Base-by-base conservation (phyloP, 306 rosid species). In the Cyclanthera cordifolia region DNA sequence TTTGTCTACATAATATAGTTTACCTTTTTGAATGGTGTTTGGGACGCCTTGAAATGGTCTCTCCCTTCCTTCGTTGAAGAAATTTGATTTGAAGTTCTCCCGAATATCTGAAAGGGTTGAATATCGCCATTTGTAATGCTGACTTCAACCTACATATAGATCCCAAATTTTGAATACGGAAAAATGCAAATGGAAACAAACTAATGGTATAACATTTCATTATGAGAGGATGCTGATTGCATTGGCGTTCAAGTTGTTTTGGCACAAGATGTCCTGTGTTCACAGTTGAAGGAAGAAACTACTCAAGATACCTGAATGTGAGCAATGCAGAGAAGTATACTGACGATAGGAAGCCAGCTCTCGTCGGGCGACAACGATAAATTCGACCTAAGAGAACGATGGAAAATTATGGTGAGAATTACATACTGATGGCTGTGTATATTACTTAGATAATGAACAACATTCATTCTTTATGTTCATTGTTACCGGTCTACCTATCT, bases 341-440 rank as follows among this genome's bases (percentile, higher is more conserved):
- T 87, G 57, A 87, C 91, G 69, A 93, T 83, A 32, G 98, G 96
- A 73, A 89, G 83, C 98, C 96, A 93, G 67, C 95, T 89, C 56
- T 93, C 98, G 69, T 93, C 95, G 2, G 95, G 94, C 0, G 95
- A 90, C 58, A 90, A 28, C 1, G 88, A 84, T 75, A 93, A 79
- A 78, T 90, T 93, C 49, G 96, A 75, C 83, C 96, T 93, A 74
- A 72, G 53, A 72, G 13, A 1, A 19, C 12, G 25, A 20, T 23
- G 20, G 11, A 43, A 13, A 64, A 41, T 64, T 23, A 64, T 41
- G 70, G 51, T 64, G 19, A 43, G 70, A 41, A 64, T n/a, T 43
- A 43, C 6, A 2, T 19, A 64, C 6, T 64, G 69, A 45, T 6
- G 51, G 4, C 6, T 43, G 6, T 17, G 37, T 14, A 64, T 6